Conservation (phyloP, 257 asterid species). For the Hygrophila difformis region DNA sequence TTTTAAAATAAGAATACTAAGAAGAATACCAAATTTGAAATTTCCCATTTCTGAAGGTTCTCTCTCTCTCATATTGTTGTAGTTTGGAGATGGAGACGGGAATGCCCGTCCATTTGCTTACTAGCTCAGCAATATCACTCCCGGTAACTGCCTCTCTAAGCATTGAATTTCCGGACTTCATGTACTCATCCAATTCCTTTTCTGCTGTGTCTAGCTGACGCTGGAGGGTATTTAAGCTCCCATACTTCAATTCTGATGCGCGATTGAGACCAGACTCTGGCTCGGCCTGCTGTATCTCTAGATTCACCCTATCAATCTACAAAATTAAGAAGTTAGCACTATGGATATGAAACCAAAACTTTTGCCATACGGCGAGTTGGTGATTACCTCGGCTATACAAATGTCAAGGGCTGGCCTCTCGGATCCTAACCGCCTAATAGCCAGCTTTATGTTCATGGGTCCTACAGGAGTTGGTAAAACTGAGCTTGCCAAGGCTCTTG, state of each 20-base stretch:
- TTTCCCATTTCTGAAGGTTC: too few species aligned
- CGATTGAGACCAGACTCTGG: slow-evolving; percentile 92
- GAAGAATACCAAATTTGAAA: too few species aligned
- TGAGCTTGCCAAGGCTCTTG: slow-evolving; percentile 90
- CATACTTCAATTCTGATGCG: slow-evolving; percentile 91
- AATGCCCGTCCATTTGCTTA: slow-evolving; percentile 97
- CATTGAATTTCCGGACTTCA: slow-evolving; percentile 88
- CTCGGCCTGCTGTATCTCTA: slow-evolving; percentile 97
- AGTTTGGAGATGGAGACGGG: slow-evolving; percentile 86
- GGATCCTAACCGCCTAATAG: slow-evolving; percentile 93
- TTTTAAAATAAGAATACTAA: too few species aligned
- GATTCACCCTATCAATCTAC: slow-evolving; percentile 89
- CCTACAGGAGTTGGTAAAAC: slow-evolving; percentile 99
- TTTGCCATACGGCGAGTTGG: too few species aligned
- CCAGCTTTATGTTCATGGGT: slow-evolving; percentile 97
- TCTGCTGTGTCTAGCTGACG: slow-evolving; percentile 85
- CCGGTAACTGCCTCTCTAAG: slow-evolving; percentile 90
- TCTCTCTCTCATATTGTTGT: slow-evolving; percentile 82
- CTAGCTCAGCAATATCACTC: slow-evolving; percentile 79
- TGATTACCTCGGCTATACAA: too few species aligned
- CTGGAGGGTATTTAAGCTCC: slow-evolving; percentile 77
- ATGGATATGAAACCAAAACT: not conserved
- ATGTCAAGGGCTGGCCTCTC: too few species aligned
- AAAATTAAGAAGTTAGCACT: slow-evolving; percentile 19
- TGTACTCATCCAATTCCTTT: slow-evolving; percentile 64